A percentile compares a stretch with the other conserved stretches of the same genome.
Evolutionary conservation across 108 stramenopile species (phyloP).

Genomic region (Asterionellopsis glacialis): DNA sequence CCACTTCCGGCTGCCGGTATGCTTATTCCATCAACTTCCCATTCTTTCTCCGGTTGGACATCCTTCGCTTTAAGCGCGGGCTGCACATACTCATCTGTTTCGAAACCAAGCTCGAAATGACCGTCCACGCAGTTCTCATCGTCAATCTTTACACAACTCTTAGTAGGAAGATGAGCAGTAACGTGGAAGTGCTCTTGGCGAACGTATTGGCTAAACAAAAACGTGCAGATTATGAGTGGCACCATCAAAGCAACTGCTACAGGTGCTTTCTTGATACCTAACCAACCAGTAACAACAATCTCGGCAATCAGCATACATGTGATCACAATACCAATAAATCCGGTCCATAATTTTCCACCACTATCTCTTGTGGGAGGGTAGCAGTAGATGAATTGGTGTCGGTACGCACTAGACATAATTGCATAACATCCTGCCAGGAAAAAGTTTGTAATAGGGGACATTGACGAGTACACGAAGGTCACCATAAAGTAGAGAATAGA

Average conservation of each 20-base stretch:
- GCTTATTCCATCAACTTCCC: no score
- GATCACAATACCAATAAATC: slow-evolving; percentile 41
- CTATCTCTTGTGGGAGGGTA: slow-evolving; percentile 58
- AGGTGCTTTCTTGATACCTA: slow-evolving; percentile 40
- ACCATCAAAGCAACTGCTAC: slow-evolving; percentile 43
- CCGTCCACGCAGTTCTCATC: slow-evolving; percentile 14
- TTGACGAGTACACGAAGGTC: slow-evolving; percentile 50
- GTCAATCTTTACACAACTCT: slow-evolving; percentile 27
- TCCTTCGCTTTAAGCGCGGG: slow-evolving; percentile 48
- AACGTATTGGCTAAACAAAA: slow-evolving; percentile 53
- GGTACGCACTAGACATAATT: slow-evolving; percentile 41
- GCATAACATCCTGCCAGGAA: slow-evolving; percentile 49
- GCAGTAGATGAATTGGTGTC: slow-evolving; percentile 63
- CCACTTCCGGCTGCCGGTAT: no score
- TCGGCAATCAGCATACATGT: slow-evolving; percentile 47
- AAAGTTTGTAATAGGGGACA: slow-evolving; percentile 53
- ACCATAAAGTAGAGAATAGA: slow-evolving; percentile 56
- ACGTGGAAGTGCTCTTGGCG: slow-evolving; percentile 49
- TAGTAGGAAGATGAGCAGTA: slow-evolving; percentile 38
- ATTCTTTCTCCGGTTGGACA: slow-evolving; percentile 35
- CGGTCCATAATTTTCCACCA: slow-evolving; percentile 61
- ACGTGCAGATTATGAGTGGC: slow-evolving; percentile 36
- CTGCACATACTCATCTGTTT: slow-evolving; percentile 45
- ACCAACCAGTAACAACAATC: slow-evolving; percentile 43
- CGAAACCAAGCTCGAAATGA: slow-evolving; percentile 20